Conservation (phyloP, 495 filamentous ascomycete species). For the Aspergillus bertholletiae region DNA sequence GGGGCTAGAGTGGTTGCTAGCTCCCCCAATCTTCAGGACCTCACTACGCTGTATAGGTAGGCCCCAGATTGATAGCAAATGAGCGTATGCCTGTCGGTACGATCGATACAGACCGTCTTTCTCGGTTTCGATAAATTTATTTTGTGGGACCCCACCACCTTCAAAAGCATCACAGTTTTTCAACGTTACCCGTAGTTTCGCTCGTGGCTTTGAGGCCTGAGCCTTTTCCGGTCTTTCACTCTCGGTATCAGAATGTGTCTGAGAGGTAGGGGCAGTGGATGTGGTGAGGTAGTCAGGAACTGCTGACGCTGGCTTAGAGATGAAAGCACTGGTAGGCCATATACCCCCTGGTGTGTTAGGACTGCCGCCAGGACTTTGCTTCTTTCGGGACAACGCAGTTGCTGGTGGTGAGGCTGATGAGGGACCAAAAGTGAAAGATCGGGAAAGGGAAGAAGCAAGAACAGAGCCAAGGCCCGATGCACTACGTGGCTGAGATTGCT, state of each 20-base stretch:
- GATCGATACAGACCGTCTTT: conserved; percentile 57
- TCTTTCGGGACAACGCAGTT: conserved; percentile 49
- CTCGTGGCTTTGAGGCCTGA: conserved; percentile 23
- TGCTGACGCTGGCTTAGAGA: conserved; percentile 38
- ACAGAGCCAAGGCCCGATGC: conserved; percentile 52
- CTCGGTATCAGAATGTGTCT: conserved; percentile 44
- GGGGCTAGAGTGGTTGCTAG: conserved; percentile 13
- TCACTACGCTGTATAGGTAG: conserved; percentile 71
- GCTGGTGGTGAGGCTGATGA: conserved; percentile 65
- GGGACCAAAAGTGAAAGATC: conserved; percentile 62
- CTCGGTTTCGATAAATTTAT: conserved; percentile 65
- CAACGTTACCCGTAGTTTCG: conserved; percentile 57
- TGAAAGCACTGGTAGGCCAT: conserved; percentile 63
- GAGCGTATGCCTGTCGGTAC: conserved; percentile 78
- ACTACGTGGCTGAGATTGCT: conserved; percentile 42
- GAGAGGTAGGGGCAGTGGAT: conserved; percentile 25
- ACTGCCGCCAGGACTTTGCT: conserved; percentile 63
- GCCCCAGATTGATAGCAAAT: conserved; percentile 80
- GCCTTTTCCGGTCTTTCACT: conserved; percentile 29
- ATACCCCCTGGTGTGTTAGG: conserved; percentile 58
- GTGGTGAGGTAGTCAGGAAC: conserved; percentile 30
- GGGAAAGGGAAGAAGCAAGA: conserved; percentile 67
- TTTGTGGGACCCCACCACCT: conserved; percentile 64
- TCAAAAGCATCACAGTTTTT: conserved; percentile 78
- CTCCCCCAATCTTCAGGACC: conserved; percentile 68